Conservation (phyloP, 305 asterid genomes). For the Rubia balearica region DNA sequence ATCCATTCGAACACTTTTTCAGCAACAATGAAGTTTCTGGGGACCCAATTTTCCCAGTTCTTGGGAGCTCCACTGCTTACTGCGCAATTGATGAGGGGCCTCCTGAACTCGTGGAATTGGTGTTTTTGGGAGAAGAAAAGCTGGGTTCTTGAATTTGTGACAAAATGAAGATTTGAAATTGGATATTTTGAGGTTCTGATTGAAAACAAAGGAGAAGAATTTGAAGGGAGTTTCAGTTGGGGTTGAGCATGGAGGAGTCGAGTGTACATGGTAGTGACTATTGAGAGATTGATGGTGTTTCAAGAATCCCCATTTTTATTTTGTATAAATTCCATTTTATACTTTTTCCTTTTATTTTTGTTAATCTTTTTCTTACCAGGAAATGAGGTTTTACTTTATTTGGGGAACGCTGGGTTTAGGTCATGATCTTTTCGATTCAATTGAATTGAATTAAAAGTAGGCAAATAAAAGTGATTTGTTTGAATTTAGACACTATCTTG, state of each 20-base stretch:
- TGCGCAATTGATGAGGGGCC: slow-evolving; percentile 36
- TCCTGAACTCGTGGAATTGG: slow-evolving; percentile 21
- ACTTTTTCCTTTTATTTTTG: no score
- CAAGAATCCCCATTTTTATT: neutral
- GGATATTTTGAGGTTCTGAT: slow-evolving; percentile 17
- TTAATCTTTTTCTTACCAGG: no score
- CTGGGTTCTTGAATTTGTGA: slow-evolving; percentile 15
- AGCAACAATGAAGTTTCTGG: slow-evolving; percentile 60
- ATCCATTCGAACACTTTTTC: slow-evolving; percentile 78
- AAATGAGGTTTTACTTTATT: no score
- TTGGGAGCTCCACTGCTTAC: slow-evolving; percentile 25
- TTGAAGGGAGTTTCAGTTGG: slow-evolving; percentile 15
- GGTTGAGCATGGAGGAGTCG: slow-evolving; percentile 37
- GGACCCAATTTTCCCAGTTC: slow-evolving; percentile 83
- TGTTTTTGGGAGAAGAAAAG: slow-evolving; percentile 18
- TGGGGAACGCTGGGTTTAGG: no score
- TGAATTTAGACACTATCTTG: no score
- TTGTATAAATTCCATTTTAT: neutral
- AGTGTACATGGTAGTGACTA: slow-evolving; percentile 36
- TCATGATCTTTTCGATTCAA: no score
- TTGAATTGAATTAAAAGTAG: no score
- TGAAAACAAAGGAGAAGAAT: slow-evolving; percentile 12
- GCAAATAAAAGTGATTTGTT: no score
- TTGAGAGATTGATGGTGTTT: slow-evolving; percentile 8
- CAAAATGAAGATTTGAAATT: slow-evolving; percentile 19